Evolutionary conservation across 2,329 filamentous ascomycete genomes (phyloP).

Genomic region (Colletotrichum spaethianum): DNA sequence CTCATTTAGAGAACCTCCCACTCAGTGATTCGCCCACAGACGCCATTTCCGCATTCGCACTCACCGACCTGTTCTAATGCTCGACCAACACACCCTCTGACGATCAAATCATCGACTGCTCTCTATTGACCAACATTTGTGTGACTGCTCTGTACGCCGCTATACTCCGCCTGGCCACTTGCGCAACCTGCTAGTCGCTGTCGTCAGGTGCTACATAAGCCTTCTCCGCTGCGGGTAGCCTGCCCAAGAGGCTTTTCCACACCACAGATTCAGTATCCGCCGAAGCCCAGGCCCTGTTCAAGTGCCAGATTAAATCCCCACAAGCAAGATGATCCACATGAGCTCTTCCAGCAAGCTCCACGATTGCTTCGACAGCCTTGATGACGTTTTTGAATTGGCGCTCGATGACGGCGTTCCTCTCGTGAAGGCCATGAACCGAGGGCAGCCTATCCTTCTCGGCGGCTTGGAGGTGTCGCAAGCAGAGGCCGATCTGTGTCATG

Average conservation of each 20-base stretch:
- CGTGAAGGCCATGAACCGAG: background rate
- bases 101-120: background rate
- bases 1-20: background rate
- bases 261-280: background rate
- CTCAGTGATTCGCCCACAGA: background rate
- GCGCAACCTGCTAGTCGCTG: background rate
- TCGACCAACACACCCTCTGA: background rate
- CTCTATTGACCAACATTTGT: background rate
- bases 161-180: background rate
- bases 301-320: slow-evolving; percentile 1
- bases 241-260: slow-evolving; percentile 18
- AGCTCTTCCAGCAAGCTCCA: slow-evolving; percentile 10
- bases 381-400: slow-evolving; percentile 21
- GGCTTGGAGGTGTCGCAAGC: slow-evolving; percentile 20
- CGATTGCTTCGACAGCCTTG: slow-evolving; percentile 19
- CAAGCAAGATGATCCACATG: slow-evolving; percentile 9
- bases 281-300: slow-evolving; percentile 11
- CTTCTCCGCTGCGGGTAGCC: background rate
- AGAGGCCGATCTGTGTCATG: slow-evolving; percentile 18
- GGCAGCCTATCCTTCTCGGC: background rate
- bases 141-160: too few relatives aligned
- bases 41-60: background rate
- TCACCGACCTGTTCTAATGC: background rate
- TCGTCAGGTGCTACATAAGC: background rate
- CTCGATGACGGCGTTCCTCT: background rate